Evolutionary conservation across 169 alveolate genomes (phyloP), one percentile per base, ranked within the genome.

Genomic region (Eimeria brunetti): DNA sequence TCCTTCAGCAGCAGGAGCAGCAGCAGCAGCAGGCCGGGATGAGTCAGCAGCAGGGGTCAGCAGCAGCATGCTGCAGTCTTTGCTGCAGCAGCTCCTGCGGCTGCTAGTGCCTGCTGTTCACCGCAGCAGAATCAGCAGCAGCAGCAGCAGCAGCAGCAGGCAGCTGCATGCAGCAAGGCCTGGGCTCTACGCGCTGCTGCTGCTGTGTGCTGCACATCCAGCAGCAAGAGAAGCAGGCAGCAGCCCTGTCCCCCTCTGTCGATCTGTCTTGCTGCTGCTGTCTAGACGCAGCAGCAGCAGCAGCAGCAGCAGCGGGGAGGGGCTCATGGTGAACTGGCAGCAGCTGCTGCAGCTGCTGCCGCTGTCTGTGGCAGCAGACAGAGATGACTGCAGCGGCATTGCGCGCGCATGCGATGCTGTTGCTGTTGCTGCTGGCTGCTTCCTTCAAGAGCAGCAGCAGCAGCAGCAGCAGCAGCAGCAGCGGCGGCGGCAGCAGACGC

Each of bases 331-430:
- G 53, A 58, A 53, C 76, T 58, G 71, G 91, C 91, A 36, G 91
- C 91, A 83, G 91, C 91, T 83, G 71, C 76, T 83, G 91, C 76
- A 56, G 91, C 91, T 83, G 91, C 91, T 83, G 76, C 91, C 91
- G 75, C 76, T 58, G 51, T 51, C 91, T 56, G 91, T 44, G 76
- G 53, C 58, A 64, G 51, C 91, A 56, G 24, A 36, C 33, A 36
- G 36, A n/a, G 91, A 58, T 6, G 75, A 58, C 75, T 58, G 71
- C 71, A 58, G 91, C 58, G 91, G 78, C 89, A 16, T 51, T 27
- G 89, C 44, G 6, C 71, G 30, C n/a, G 69, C 89, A 2, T 49
- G 69, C 71, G 89, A 80, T n/a, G 69, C 49, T 44, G 51, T 51
- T 80, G 89, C 89, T 51, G 89, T 49, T 46, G 89, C 85, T 75